phyloP scores from a whole-genome alignment of 768 basidiomycete species.

The Pisolithus microcarpus region DNA sequence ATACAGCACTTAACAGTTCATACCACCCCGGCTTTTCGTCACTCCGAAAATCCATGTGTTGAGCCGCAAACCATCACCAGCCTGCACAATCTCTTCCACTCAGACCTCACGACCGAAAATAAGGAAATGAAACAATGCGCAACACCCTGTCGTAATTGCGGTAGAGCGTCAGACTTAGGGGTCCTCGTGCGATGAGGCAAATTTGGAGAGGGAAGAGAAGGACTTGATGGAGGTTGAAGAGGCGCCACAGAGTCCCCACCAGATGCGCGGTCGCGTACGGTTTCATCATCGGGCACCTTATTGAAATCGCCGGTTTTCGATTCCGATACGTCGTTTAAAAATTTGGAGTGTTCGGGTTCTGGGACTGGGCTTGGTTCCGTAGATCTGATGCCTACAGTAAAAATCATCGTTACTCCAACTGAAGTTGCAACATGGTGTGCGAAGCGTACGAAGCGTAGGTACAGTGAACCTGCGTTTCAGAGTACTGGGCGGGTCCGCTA shows the following conservation, averaged over 20 bases:
- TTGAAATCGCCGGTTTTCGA: background rate
- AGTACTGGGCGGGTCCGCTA: slow-evolving; percentile 46
- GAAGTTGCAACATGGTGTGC: background rate
- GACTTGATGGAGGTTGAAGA: background rate
- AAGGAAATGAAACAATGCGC: too few relatives aligned
- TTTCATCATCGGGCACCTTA: background rate
- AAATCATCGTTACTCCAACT: slow-evolving; percentile 5
- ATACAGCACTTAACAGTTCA: too few relatives aligned
- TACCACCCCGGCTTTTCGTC: too few relatives aligned
- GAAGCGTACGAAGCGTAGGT: slow-evolving; percentile 27
- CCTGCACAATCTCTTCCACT: too few relatives aligned
- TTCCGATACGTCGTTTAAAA: slow-evolving; percentile 34
- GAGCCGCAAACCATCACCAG: too few relatives aligned
- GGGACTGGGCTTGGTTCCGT: slow-evolving; percentile 8
- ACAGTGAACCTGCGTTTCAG: slow-evolving; percentile 46
- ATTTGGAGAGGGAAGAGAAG: too few relatives aligned
- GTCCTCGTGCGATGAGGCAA: too few relatives aligned
- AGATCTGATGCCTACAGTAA: background rate
- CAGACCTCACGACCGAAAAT: too few relatives aligned
- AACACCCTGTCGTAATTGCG: too few relatives aligned
- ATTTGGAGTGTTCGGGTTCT: slow-evolving; percentile 50
- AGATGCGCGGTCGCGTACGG: background rate
- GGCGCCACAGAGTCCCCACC: background rate
- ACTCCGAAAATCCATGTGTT: too few relatives aligned
- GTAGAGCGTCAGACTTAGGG: too few relatives aligned